A percentile compares a stretch with the other conserved stretches of the same genome.
phyloP scores from a whole-genome alignment of 495 filamentous ascomycete species.

The Pyronema omphalodes region DNA sequence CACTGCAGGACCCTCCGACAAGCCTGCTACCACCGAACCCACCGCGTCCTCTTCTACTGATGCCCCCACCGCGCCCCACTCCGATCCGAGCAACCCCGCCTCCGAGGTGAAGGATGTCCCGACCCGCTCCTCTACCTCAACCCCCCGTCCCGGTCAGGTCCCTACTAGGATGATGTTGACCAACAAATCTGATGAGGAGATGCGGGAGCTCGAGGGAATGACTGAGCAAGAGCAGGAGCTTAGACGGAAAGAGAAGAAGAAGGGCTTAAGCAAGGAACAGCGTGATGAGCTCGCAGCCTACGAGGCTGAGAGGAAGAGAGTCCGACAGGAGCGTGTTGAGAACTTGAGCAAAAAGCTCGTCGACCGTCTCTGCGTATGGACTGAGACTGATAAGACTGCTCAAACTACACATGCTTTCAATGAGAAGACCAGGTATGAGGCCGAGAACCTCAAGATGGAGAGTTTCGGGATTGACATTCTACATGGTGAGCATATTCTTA shows the following conservation, averaged over 20 bases:
- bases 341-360: conserved; percentile 68
- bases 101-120: not conserved
- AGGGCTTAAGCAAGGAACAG: conserved; percentile 76
- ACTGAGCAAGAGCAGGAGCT: conserved; percentile 55
- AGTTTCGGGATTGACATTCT: conserved; percentile 94
- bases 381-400: conserved; percentile 75
- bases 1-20: conserved; percentile 11
- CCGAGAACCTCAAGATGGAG: conserved; percentile 98
- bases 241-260: conserved; percentile 65
- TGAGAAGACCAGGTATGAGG: conserved; percentile 83
- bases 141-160: conserved; percentile 44
- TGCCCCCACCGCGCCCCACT: not conserved
- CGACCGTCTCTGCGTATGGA: conserved; percentile 86
- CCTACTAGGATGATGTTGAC: conserved; percentile 69
- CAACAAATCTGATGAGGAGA: conserved; percentile 73
- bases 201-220: conserved; percentile 30
- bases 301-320: conserved; percentile 63
- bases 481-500: conserved; percentile 31
- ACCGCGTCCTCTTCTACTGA: conserved; percentile 18
- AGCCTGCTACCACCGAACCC: conserved; percentile 21
- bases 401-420: conserved; percentile 81
- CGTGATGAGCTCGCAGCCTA: conserved; percentile 72
- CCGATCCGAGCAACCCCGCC: not conserved
- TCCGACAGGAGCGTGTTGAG: conserved; percentile 80
- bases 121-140: conserved; percentile 25